phyloP scores from a whole-genome alignment of 2,329 filamentous ascomycete species.

The Fusarium domesticum region DNA sequence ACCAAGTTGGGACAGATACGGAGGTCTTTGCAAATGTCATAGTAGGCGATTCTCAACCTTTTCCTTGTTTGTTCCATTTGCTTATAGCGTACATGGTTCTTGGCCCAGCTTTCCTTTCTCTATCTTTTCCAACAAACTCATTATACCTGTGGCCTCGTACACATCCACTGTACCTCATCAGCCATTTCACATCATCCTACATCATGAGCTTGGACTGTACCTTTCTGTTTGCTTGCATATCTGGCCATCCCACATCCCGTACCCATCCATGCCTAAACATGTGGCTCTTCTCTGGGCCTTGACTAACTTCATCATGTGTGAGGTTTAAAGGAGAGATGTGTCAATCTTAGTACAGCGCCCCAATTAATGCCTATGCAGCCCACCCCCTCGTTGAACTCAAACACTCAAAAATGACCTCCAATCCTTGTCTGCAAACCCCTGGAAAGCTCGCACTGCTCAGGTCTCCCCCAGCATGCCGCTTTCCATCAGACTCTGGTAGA shows the following conservation, averaged over 20 bases:
- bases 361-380: not conserved
- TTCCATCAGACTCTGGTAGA: constrained; percentile 84
- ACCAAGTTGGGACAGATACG: not conserved
- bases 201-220: not conserved
- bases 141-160: no score
- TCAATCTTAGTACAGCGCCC: not conserved
- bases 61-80: not conserved
- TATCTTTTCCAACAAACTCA: no score
- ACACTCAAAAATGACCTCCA: not conserved
- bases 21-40: not conserved
- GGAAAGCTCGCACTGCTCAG: constrained; percentile 16
- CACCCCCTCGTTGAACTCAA: not conserved
- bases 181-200: not conserved
- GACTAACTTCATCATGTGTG: not conserved
- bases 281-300: not conserved
- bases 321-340: not conserved
- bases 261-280: not conserved
- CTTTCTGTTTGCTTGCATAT: not conserved
- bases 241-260: not conserved
- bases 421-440: not conserved
- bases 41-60: not conserved
- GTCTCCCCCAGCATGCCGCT: constrained; percentile 74
- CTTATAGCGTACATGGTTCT: not conserved
- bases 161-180: no score
- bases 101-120: not conserved